Evolutionary conservation across 495 filamentous ascomycete genomes (phyloP), one percentile per base, ranked within the genome.

Genomic region (Penicillium simplicissimum): DNA sequence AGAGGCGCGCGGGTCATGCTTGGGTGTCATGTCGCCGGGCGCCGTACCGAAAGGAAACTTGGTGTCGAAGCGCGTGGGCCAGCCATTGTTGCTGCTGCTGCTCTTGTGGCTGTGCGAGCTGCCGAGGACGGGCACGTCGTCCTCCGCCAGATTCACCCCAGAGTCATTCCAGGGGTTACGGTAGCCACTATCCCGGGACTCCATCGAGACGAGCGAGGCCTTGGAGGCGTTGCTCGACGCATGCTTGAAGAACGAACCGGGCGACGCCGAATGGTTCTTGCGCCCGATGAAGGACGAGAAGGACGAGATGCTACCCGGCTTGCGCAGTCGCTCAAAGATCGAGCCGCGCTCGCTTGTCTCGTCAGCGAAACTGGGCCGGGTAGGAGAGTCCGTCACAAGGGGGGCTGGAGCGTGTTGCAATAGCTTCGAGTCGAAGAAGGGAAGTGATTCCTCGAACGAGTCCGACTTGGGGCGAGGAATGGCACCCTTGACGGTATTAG

Each of bases 81-180:
- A 85, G 74, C 82, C 81, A 73, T 88, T 87, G 71, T 77, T 76
- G 69, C 82, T 85, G 73, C 82, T 85, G 71, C 74, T 74, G 71
- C 78, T 78, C 61, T 82, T 82, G 68, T 82, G 81, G 71, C 82
- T 86, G 72, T 77, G 80, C 63, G 76, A 75, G 58, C 74, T 81
- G 31, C 82, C 79, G 77, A 88, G 85, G 61, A 83, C 84, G 69
- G 87, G 84, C 67, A 81, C 73, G 58, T 93, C 91, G 52, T 96
- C 92, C 69, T 96, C 92, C 61, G 90, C 80, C 65, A 97, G 88
- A 71, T 96, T 96, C 70, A 97, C 90, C 60, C 92, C 93, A 64
- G 90, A 93, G 76, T 97, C 93, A 72, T 96, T 96, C 93, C 93
- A 97, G 63, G 92, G 93, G 75, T 96, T 96, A 70, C 93, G 90